phyloP scores from a whole-genome alignment of 768 basidiomycete species.

The Pluteus cervinus region DNA sequence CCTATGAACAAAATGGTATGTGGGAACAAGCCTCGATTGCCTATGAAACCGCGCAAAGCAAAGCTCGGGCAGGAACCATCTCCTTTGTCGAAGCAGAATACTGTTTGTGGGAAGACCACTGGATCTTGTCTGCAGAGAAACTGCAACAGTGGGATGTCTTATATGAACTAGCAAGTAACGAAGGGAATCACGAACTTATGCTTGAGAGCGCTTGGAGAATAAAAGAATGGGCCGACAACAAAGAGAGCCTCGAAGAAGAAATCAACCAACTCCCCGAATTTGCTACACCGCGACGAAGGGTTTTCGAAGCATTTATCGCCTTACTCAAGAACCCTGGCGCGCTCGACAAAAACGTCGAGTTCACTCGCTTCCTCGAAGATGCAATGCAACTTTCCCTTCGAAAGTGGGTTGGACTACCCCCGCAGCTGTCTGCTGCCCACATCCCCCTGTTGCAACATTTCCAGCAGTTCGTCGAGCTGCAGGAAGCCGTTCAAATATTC shows the following conservation, averaged over 20 bases:
- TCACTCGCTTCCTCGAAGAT: conserved; percentile 85
- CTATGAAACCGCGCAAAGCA: conserved; percentile 88
- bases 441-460: conserved; percentile 94
- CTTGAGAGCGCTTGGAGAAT: conserved; percentile 95
- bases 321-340: conserved; percentile 80
- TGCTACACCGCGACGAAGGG: conserved; percentile 89
- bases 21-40: conserved; percentile 88
- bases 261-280: conserved; percentile 78
- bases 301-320: conserved; percentile 95
- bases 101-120: conserved; percentile 99
- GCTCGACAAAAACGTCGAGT: conserved; percentile 81
- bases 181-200: conserved; percentile 87
- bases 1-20: conserved; percentile 95
- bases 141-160: conserved; percentile 97
- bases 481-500: conserved; percentile 94
- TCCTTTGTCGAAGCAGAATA: conserved; percentile 95
- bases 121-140: conserved; percentile 94
- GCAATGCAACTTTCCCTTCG: conserved; percentile 94
- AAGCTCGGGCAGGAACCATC: conserved; percentile 72
- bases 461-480: conserved; percentile 97
- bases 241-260: conserved; percentile 73
- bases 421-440: conserved; percentile 85
- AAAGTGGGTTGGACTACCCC: conserved; percentile 91
- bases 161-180: conserved; percentile 82
- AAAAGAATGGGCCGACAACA: conserved; percentile 85